Conservation (phyloP, 208 protist species). For the Phytomonas serpens region DNA sequence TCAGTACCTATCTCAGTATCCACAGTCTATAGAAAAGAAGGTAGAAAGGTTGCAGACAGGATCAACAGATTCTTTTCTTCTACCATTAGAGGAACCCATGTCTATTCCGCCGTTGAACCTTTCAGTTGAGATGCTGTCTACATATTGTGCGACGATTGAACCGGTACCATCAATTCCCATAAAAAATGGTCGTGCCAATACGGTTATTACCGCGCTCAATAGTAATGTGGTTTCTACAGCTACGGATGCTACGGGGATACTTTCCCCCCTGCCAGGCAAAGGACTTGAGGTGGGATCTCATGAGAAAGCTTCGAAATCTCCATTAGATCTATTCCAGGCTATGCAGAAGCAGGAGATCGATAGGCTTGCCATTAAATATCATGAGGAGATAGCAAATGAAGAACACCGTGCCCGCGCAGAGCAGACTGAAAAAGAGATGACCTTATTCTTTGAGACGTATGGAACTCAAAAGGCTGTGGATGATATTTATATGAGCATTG, state of each 20-base stretch:
- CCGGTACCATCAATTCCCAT: neutral
- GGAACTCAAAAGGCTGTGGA: slow-evolving; percentile 39
- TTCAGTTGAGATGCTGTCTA: neutral
- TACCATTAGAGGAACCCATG: neutral
- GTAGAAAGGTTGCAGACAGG: neutral
- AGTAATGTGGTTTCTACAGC: neutral
- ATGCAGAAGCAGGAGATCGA: slow-evolving; percentile 40
- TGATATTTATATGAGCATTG: slow-evolving; percentile 58
- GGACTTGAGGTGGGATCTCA: slow-evolving; percentile 5
- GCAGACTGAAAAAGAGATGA: slow-evolving; percentile 52
- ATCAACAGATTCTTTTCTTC: neutral
- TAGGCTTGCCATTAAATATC: slow-evolving; percentile 23
- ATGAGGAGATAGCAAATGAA: slow-evolving; percentile 29
- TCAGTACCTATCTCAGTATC: neutral
- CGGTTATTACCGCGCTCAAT: neutral
- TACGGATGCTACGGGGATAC: neutral
- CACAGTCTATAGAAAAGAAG: neutral
- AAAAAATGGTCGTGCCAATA: neutral
- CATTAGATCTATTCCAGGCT: slow-evolving; percentile 24
- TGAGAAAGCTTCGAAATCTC: neutral
- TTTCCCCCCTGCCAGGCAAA: slow-evolving; percentile 10
- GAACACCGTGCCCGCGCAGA: slow-evolving; percentile 21
- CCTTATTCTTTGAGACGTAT: slow-evolving; percentile 55
- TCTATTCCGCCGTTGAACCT: neutral
- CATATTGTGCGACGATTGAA: neutral